Conservation (phyloP, 169 alveolate genomes). For the Cyclospora cayetanensis region DNA sequence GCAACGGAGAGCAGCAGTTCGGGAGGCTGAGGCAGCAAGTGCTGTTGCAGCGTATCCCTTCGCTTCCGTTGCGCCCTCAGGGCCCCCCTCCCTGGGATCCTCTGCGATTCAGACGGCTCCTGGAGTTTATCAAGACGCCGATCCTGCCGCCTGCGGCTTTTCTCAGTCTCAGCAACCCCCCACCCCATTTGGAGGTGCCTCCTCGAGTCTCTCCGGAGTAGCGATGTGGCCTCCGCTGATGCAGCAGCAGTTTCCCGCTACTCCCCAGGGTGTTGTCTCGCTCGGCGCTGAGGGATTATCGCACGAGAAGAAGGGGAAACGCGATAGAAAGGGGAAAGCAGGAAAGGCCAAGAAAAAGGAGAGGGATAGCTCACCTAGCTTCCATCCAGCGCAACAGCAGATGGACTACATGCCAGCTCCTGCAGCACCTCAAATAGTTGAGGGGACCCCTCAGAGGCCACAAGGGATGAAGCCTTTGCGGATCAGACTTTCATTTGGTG, state of each 20-base stretch:
- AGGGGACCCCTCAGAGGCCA: not conserved
- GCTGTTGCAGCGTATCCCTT: not conserved
- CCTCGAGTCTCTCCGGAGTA: not conserved
- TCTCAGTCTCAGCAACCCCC: not conserved
- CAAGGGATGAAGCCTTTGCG: slow-evolving; percentile 22
- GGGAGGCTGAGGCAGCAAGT: not conserved
- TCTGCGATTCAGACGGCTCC: not conserved
- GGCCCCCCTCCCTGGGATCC: not conserved
- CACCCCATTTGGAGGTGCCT: not conserved
- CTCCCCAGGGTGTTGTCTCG: not conserved
- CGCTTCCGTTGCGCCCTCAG: not conserved
- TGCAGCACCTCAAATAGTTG: not conserved
- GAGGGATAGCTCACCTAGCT: not conserved
- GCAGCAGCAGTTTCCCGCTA: slow-evolving; percentile 6
- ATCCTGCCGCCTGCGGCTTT: not conserved
- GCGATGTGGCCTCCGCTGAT: not conserved
- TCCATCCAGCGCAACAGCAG: not conserved
- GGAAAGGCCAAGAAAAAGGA: not conserved
- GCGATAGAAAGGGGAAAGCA: not conserved
- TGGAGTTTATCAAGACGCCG: not conserved
- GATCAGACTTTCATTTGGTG: not conserved
- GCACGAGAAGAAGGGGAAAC: not conserved
- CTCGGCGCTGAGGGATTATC: not conserved
- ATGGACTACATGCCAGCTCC: not conserved
- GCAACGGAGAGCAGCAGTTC: slow-evolving; percentile 1